phyloP scores from a whole-genome alignment of 176 grass and related monocot species.

The Bromus sterilis region DNA sequence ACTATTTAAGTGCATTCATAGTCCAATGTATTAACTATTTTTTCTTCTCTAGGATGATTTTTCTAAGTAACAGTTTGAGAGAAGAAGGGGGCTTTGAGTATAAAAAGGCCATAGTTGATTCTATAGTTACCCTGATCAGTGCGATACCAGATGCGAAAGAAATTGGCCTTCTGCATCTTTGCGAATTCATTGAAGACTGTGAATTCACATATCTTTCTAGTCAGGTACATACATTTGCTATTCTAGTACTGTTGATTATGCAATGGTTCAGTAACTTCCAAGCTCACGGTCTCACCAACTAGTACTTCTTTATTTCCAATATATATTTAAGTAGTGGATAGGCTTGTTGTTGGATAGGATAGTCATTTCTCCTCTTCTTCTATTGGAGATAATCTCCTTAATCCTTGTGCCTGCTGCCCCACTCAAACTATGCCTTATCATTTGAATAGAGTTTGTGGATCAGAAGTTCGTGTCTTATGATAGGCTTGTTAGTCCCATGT shows the following conservation, averaged over 20 bases:
- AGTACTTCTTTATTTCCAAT: not conserved
- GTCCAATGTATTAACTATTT: not conserved
- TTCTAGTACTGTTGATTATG: not conserved
- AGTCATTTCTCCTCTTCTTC: too few species aligned
- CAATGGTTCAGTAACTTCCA: conserved; percentile 3
- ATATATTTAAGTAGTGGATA: too few species aligned
- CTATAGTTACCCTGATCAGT: conserved; percentile 83
- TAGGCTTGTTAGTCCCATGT: not conserved
- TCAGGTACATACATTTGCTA: conserved; percentile 54
- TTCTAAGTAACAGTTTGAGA: conserved; percentile 92
- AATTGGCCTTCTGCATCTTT: conserved; percentile 84
- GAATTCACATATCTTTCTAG: conserved; percentile 97
- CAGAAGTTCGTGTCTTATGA: not conserved
- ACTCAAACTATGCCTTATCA: not conserved
- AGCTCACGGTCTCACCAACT: not conserved
- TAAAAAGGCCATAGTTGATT: conserved; percentile 98
- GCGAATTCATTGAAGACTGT: conserved; percentile 98
- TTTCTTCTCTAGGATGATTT: conserved; percentile 70
- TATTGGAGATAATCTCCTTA: not conserved
- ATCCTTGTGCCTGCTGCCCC: too few species aligned
- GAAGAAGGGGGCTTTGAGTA: conserved; percentile 99
- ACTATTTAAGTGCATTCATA: not conserved
- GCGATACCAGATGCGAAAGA: conserved; percentile 96
- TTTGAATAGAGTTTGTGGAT: not conserved
- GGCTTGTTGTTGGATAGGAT: too few species aligned